A percentile compares a stretch with the other conserved stretches of the same genome.
phyloP scores from a whole-genome alignment of 1,139 yeast genomes.

The Meyerozyma smithsonii region DNA sequence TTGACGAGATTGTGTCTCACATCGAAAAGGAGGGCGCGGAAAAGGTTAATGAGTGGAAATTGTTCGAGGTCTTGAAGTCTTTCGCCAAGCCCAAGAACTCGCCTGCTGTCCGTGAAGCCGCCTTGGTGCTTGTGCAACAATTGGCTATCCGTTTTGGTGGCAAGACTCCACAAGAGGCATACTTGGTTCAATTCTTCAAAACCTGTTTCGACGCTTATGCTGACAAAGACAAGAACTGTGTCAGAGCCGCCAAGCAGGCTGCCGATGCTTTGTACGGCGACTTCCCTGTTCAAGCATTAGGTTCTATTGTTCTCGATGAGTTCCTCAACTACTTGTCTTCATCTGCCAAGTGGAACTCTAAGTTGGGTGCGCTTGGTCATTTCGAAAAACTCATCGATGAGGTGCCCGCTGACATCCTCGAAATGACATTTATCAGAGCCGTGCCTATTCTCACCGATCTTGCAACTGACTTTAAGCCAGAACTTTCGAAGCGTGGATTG shows the following conservation, averaged over 20 bases:
- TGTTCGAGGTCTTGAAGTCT: slow-evolving; percentile 58
- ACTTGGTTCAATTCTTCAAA: slow-evolving; percentile 53
- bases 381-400: slow-evolving; percentile 74
- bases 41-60: slow-evolving; percentile 64
- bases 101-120: slow-evolving; percentile 70
- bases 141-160: slow-evolving; percentile 65
- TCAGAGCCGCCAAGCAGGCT: slow-evolving; percentile 74
- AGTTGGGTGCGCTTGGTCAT: slow-evolving; percentile 70
- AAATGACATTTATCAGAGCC: slow-evolving; percentile 69
- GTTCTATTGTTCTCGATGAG: slow-evolving; percentile 60
- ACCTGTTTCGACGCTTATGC: slow-evolving; percentile 62
- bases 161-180: slow-evolving; percentile 70
- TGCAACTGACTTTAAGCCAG: slow-evolving; percentile 95
- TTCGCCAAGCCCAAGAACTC: slow-evolving; percentile 72
- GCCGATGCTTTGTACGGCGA: slow-evolving; percentile 62
- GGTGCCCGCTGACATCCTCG: slow-evolving; percentile 81
- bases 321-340: slow-evolving; percentile 62
- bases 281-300: slow-evolving; percentile 77
- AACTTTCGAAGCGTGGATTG: slow-evolving; percentile 81
- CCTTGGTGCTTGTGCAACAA: slow-evolving; percentile 62
- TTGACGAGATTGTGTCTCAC: slow-evolving; percentile 49
- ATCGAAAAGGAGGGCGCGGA: slow-evolving; percentile 31
- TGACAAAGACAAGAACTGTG: slow-evolving; percentile 84
- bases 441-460: slow-evolving; percentile 85
- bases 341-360: slow-evolving; percentile 93